Percentiles rank a stretch among this genome's conserved stretches.
phyloP scores from a whole-genome alignment of 2,329 filamentous ascomycete genomes.

The Penicillium capsulatum region DNA sequence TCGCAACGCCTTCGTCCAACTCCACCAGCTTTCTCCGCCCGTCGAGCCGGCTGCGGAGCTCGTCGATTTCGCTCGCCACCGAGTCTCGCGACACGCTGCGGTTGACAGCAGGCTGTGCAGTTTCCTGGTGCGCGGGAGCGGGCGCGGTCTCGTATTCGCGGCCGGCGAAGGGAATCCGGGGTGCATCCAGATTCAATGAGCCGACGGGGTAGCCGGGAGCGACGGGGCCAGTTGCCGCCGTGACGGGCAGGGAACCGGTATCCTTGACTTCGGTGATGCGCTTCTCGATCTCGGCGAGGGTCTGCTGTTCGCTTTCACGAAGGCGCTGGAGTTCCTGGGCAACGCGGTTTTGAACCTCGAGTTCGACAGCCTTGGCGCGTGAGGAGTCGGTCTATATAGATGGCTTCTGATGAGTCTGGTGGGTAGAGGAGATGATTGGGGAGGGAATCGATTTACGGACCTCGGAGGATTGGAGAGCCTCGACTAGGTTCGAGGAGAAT shows the following conservation, averaged over 20 bases:
- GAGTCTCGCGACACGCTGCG: slow-evolving; percentile 49
- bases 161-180: slow-evolving; percentile 43
- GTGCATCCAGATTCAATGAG: slow-evolving; percentile 40
- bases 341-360: slow-evolving; percentile 83
- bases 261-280: slow-evolving; percentile 48
- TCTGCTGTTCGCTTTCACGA: slow-evolving; percentile 63
- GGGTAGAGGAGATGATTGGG: neutral
- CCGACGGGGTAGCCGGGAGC: slow-evolving; percentile 23
- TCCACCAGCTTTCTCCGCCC: slow-evolving; percentile 57
- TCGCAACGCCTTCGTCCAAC: slow-evolving; percentile 67
- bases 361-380: slow-evolving; percentile 75
- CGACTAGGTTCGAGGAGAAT: slow-evolving; percentile 77
- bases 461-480: slow-evolving; percentile 78
- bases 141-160: slow-evolving; percentile 31
- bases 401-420: neutral
- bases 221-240: slow-evolving; percentile 27
- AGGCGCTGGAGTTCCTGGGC: slow-evolving; percentile 78
- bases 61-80: slow-evolving; percentile 56
- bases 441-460: slow-evolving; percentile 48
- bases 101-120: slow-evolving; percentile 27
- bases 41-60: slow-evolving; percentile 56
- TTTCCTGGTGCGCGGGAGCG: slow-evolving; percentile 13
- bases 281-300: slow-evolving; percentile 65
- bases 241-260: slow-evolving; percentile 18
- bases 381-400: slow-evolving; percentile 73